A percentile compares a stretch with the other conserved stretches of the same genome.
Evolutionary conservation across 1,284 basidiomycete species (phyloP).

Genomic region (Pascua sp.): DNA sequence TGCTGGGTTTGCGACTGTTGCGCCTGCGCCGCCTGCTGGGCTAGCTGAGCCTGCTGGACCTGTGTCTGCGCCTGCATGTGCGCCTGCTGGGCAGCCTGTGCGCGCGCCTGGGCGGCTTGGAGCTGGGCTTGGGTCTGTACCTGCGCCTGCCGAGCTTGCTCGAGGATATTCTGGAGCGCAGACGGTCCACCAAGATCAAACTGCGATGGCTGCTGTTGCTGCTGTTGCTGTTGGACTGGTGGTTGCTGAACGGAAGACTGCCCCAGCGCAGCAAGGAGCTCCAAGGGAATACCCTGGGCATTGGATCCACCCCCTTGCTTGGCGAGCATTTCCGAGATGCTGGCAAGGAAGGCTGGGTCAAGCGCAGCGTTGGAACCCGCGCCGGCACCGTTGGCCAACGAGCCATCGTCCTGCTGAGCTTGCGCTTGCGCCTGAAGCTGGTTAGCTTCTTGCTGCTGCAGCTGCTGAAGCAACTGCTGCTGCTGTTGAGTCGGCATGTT

Average conservation of each 20-base stretch:
- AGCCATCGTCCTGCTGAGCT: neutral
- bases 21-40: neutral
- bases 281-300: slow-evolving; percentile 1
- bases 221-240: slow-evolving; percentile 10
- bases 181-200: slow-evolving; percentile 4
- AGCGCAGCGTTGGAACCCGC: neutral
- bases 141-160: slow-evolving; percentile 7
- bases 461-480: neutral
- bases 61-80: slow-evolving; percentile 7
- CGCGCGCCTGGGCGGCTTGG: slow-evolving; percentile 1
- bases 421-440: no score
- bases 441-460: neutral
- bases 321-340: slow-evolving; percentile 11
- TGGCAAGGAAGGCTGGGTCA: slow-evolving; percentile 13
- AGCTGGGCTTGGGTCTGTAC: slow-evolving; percentile 10
- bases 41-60: slow-evolving; percentile 2
- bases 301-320: neutral
- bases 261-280: slow-evolving; percentile 13
- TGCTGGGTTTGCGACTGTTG: slow-evolving; percentile 7
- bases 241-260: neutral
- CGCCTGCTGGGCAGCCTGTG: slow-evolving; percentile 10
- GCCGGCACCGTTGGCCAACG: neutral
- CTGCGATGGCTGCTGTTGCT: slow-evolving; percentile 7
- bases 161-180: neutral
- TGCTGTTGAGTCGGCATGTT: slow-evolving; percentile 1